Base-by-base conservation (phyloP, 768 basidiomycete species). In the Boletus bicolor region DNA sequence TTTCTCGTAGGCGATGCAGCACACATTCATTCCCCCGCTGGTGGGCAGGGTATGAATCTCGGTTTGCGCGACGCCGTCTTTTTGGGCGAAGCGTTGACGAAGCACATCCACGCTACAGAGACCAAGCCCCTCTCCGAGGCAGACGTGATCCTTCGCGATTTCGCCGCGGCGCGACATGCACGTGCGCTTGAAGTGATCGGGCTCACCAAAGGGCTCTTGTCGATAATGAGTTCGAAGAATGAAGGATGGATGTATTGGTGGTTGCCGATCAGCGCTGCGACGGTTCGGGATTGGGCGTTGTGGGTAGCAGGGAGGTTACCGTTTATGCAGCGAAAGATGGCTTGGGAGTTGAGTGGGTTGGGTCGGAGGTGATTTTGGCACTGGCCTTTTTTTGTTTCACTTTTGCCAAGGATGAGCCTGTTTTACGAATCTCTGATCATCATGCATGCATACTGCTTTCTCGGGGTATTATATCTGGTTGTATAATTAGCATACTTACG, bases 31-130 rank as follows among this genome's bases (percentile, higher is more conserved):
- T 79, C 82, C 1, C 81, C 82, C 5, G 72, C 75, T 2, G 81
- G 82, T 4, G 82, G 82, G 0, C 82, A 83, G 57, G 82, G 82
- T 7, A 80, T 84, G 81, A 82, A 82, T 56, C 75, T 83, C 26
- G 81, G 82, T 10, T 64, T 84, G 24, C 75, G 82, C 11, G 82
- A 83, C 53, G 81, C 78, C 1, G 58, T 82, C 14, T 69, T 73
- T 45, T 70, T 83, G 12, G 81, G 76, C 5, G 72, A 77, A 15
- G 72, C 66, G 0, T 61, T 84, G 44, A 64, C 66, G 24, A 66
- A 71, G 32, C 79, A 79, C 61, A 52, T 76, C 1, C 60, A 51
- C 7, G 63, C 61, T 4, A 7, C 57, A 8, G 54, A 63, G 35
- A 55, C 52, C 6, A 35, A 44, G 24, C 32, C 63, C 0, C 49